These are phyloP conservation scores for Millerago galiae DNA, from an alignment of 805 yeast species.

Conservation along the genomic window DNA sequence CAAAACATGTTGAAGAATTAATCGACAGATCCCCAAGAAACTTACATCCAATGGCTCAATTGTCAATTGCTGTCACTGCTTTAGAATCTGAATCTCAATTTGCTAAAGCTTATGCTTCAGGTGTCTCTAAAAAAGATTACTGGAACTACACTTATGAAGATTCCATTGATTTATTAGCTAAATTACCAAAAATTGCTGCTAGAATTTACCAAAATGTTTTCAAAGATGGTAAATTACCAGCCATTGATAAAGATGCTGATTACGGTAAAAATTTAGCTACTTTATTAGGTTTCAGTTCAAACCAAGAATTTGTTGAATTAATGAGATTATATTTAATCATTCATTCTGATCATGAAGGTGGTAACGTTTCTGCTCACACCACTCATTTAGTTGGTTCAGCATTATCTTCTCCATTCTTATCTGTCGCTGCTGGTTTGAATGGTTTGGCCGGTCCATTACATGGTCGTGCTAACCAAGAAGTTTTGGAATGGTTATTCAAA, in stretches of 20 bases:
- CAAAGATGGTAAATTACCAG: constrained; percentile 67
- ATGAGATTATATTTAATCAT: constrained; percentile 77
- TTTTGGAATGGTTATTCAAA: constrained; percentile 70
- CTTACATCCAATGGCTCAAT: constrained; percentile 88
- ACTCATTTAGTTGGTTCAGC: constrained; percentile 85
- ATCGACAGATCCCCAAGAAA: constrained; percentile 69
- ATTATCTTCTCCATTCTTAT: constrained; percentile 68
- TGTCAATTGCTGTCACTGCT: constrained; percentile 76
- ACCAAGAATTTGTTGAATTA: constrained; percentile 68
- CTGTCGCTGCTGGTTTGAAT: constrained; percentile 75
- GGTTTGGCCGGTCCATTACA: constrained; percentile 87
- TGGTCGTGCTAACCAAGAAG: constrained; percentile 87
- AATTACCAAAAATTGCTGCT: constrained; percentile 75
- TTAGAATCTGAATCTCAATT: constrained; percentile 77
- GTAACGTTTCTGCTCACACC: constrained; percentile 83
- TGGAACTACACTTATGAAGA: constrained; percentile 83
- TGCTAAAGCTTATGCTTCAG: constrained; percentile 79
- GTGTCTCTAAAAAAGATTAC: constrained; percentile 77
- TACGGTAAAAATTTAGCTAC: constrained; percentile 62
- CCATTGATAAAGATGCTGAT: constrained; percentile 48
- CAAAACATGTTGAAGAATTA: constrained; percentile 69
- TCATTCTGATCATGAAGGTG: constrained; percentile 89
- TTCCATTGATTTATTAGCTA: constrained; percentile 72
- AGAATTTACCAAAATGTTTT: constrained; percentile 79
- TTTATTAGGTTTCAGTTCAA: constrained; percentile 48